Evolutionary conservation across 306 rosid genomes (phyloP), one percentile per base, ranked within the genome.

Genomic region (Styphnolobium japonicum): DNA sequence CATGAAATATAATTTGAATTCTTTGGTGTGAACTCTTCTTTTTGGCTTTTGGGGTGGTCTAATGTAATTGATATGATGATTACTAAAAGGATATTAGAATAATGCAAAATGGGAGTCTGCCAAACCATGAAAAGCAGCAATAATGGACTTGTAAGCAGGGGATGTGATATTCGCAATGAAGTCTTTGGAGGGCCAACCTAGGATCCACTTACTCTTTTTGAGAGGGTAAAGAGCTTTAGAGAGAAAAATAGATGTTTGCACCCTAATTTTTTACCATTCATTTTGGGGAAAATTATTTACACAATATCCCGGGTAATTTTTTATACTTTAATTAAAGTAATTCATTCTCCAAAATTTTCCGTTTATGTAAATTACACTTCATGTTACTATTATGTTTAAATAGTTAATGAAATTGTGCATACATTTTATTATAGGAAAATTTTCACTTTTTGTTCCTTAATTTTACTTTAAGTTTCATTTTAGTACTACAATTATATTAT

Each of bases 101-200:
- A 80, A 80, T 6, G 49, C 36, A 79, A 68, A 61, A 46, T 79
- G 84, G 73, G 43, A 65, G 68, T 53, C 29, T 37, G 67, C 87
- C 86, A 51, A 73, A 72, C 83, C 21, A 36, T 57, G 73, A 79
- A 83, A 83, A 79, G 87, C 43, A 58, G 73, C 69, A 73, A 83
- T 78, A 79, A 79, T 73, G 73, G 72, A 79, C 77, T 73, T 49
- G 23, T 39, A 45, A 21, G 46, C 25, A 15, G 7, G 3, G 43
- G 27, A 39, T 27, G 11, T 76, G 81, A 36, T 81, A 55, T 74
- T 66, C 46, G 10, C 76, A 51, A 43, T 34, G 65, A 78, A 65
- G 81, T 73, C 62, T 66, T 58, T 73, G 73, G 66, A 71, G 73
- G 36, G 19, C 71, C 57, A 21, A 45, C 81, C 70, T 84, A 68